Conservation (phyloP, 306 rosid genomes). For the Pterocarpus santalinus region DNA sequence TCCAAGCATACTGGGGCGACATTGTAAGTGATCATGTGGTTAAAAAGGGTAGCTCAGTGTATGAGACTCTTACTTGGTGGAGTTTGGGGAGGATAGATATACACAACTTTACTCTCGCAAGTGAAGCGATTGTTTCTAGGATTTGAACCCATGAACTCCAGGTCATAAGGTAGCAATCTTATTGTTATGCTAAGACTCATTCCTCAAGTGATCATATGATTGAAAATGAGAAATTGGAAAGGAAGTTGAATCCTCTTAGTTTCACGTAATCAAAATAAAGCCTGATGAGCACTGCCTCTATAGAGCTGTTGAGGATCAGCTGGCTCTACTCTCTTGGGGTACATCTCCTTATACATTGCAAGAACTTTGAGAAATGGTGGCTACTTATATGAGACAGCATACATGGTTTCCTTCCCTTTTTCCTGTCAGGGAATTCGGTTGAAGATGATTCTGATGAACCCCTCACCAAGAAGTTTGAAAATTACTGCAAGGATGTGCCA, state of each 20-base stretch:
- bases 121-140: too few relatives aligned
- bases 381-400: constrained; percentile 81
- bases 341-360: constrained; percentile 72
- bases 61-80: too few relatives aligned
- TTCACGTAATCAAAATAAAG: constrained; percentile 74
- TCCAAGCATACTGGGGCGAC: constrained; percentile 82
- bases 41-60: too few relatives aligned
- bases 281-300: constrained; percentile 98
- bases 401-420: constrained; percentile 80
- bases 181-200: too few relatives aligned
- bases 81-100: too few relatives aligned
- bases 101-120: too few relatives aligned
- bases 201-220: constrained; percentile 57
- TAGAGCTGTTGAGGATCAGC: constrained; percentile 89
- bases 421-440: constrained; percentile 65
- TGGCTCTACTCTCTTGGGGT: constrained; percentile 63
- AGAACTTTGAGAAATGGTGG: constrained; percentile 83
- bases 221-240: constrained; percentile 80
- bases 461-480: constrained; percentile 71
- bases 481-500: constrained; percentile 85
- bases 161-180: too few relatives aligned
- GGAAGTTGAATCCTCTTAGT: constrained; percentile 84
- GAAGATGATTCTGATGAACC: constrained; percentile 65
- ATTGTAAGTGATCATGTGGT: constrained; percentile 44
- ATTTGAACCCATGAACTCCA: too few relatives aligned